Evolutionary conservation across 129 eudicot genomes (phyloP), one percentile per base, ranked within the genome.

Genomic region (Chrysanthemum seticuspe): DNA sequence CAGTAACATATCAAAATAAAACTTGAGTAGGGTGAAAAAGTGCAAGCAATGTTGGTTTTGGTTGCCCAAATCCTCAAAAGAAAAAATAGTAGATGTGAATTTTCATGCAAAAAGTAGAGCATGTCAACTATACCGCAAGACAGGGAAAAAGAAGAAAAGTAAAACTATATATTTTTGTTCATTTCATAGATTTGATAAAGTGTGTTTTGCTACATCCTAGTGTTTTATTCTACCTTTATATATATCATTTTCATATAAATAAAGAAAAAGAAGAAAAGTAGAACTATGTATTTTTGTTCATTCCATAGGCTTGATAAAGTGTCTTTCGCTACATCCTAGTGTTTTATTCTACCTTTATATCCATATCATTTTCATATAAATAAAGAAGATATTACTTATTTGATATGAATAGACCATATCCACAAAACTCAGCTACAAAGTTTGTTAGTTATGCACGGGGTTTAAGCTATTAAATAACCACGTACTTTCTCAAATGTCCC

Each of bases 11-110:
- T 9, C 13, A 68, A 36, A 55, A n/a, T 54, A 2, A 56, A n/a
- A 76, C 21, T 23, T 34, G 11, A 55, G 71, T 16, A 75, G 16
- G 16, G 6, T 67, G 13, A 51, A 76, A 29, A 48, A 31, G 21
- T 31, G 40, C 54, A 31, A 29, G 67, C 21, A 57, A 56, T 57
- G 9, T 64, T 64, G 55, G 67, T 12, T 62, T 67, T 76, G 52
- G 62, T 48, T 56, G 74, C 10, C 62, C 82, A 63, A 54, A 78
- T 63, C 82, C 82, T 40, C 67, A 78, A 78, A 78, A 71, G 73
- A 64, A 63, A 23, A 71, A 64, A 55, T 72, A 71, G 72, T 78
- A 47, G 55, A 29, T 56, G 72, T 71, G 73, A 56, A 23, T 78
- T 71, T 71, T 54, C 13, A 78, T 71, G 82, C 55, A 71, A 15